Evolutionary conservation across 768 basidiomycete genomes (phyloP).

Genomic region (Naganishia kalamii): DNA sequence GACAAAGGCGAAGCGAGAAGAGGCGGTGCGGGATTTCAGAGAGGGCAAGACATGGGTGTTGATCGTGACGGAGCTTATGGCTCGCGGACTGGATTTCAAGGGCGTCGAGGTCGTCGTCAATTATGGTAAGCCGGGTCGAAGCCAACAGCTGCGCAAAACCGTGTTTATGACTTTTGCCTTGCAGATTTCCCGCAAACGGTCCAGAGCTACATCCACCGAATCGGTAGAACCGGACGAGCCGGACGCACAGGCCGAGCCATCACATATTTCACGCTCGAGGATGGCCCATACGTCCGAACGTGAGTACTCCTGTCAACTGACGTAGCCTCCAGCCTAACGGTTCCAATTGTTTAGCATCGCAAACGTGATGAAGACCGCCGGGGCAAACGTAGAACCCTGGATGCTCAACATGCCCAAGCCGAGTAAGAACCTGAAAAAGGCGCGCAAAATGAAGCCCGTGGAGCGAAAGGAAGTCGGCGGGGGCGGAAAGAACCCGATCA

Average conservation of each 20-base stretch:
- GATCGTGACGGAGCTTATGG: constrained; percentile 95
- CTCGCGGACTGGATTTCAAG: constrained; percentile 95
- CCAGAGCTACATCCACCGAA: constrained; percentile 92
- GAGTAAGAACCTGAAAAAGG: constrained; percentile 73
- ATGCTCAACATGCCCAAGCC: constrained; percentile 91
- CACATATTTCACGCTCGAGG: constrained; percentile 92
- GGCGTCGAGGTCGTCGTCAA: constrained; percentile 91
- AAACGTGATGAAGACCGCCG: constrained; percentile 88
- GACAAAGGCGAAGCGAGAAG: constrained; percentile 78
- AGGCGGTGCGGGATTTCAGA: constrained; percentile 76
- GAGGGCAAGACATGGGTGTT: constrained; percentile 88
- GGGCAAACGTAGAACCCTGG: constrained; percentile 87
- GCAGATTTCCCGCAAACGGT: constrained; percentile 87
- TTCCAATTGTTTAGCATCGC: constrained; percentile 60
- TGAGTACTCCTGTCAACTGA: constrained; percentile 24
- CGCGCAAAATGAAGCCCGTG: constrained; percentile 68
- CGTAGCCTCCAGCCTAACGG: constrained; percentile 4
- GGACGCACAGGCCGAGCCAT: constrained; percentile 86
- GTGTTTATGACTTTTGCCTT: background rate
- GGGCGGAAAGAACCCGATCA: constrained; percentile 45
- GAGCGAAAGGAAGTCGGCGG: constrained; percentile 63
- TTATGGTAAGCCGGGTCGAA: constrained; percentile 34
- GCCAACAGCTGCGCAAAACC: constrained; percentile 47
- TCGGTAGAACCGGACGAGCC: constrained; percentile 92
- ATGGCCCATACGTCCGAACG: constrained; percentile 86